Evolutionary conservation across 1,284 basidiomycete genomes (phyloP), one percentile per base, ranked within the genome.

Genomic region (Rhodotorula glutinis): DNA sequence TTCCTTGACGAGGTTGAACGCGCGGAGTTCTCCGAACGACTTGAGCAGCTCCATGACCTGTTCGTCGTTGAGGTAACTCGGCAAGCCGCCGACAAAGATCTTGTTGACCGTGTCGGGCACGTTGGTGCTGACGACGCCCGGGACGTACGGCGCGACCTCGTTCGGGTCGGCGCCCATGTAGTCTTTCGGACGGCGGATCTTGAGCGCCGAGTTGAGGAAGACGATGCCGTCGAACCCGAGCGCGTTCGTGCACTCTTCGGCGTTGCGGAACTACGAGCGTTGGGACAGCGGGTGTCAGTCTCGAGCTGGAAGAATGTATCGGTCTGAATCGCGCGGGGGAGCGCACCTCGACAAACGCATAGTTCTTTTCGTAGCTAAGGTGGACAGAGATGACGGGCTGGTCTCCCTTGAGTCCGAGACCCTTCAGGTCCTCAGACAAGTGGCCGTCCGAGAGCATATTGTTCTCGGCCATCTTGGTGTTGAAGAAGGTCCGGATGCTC

Each of bases 41-140:
- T 93, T 96, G 69, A 99, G 83, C 47, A 99, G 79, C 79, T 98
- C 96, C 86, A 94, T 91, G 63, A 98, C 94, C 81, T 98, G 94
- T 75, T 97, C 95, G 79, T 97, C 93, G 74, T 90, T 92, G 47
- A 98, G 85, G 79, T 98, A 97, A 25, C 90, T 86, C 23, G 96
- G 96, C 61, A 99, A 82, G 64, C 94, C 95, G 60, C 96, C 96
- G 69, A 99, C 89, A 76, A 97, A 99, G 69, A 99, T 85, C 83
- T 98, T 98, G 85, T 98, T 93, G 77, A 91, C 89, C 47, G 92
- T 92, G 79, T 99, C 96, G 27, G 93, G 92, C 21, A 97, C 92
- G 73, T 92, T 95, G 55, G 92, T 93, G n/a, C 91, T 94, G 46
- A 97, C 90, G 58, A 94, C 89, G 64, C 94, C 92, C 30, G 93